Conservation (phyloP, 1,139 yeast genomes). For the Hanseniaspora gamundiae region DNA sequence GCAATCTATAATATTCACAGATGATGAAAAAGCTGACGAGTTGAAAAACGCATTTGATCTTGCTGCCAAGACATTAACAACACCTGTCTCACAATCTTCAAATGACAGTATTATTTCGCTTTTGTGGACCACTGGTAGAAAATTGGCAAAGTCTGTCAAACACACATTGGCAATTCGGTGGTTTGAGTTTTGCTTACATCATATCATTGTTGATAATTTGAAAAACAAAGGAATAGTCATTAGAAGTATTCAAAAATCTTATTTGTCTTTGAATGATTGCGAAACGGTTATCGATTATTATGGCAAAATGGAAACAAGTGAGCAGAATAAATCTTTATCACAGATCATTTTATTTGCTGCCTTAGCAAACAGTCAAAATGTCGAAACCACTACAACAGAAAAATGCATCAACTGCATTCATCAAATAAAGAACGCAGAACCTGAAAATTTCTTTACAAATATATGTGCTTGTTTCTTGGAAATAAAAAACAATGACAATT, state of each 20-base stretch:
- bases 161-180: conserved; percentile 17
- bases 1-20: conserved; percentile 8
- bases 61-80: conserved; percentile 18
- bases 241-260: conserved; percentile 21
- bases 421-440: conserved; percentile 11
- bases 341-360: conserved; percentile 23
- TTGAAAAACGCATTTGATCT: conserved; percentile 14
- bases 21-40: conserved; percentile 7
- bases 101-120: conserved; percentile 20
- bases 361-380: conserved; percentile 9
- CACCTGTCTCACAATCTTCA: conserved; percentile 15
- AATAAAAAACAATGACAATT: conserved; percentile 7
- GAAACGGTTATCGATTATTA: conserved; percentile 12
- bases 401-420: conserved; percentile 5
- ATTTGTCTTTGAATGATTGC: conserved; percentile 12
- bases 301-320: conserved; percentile 11
- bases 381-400: conserved; percentile 7
- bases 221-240: conserved; percentile 22
- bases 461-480: conserved; percentile 1
- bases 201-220: conserved; percentile 15
- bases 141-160: conserved; percentile 13
- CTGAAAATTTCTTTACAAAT: background rate
- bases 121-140: conserved; percentile 26
- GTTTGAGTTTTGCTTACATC: conserved; percentile 20
- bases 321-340: conserved; percentile 15